These are phyloP conservation scores for Alternaria sp. DNA, from an alignment of 2,329 filamentous ascomycete species.

Conservation along the genomic window DNA sequence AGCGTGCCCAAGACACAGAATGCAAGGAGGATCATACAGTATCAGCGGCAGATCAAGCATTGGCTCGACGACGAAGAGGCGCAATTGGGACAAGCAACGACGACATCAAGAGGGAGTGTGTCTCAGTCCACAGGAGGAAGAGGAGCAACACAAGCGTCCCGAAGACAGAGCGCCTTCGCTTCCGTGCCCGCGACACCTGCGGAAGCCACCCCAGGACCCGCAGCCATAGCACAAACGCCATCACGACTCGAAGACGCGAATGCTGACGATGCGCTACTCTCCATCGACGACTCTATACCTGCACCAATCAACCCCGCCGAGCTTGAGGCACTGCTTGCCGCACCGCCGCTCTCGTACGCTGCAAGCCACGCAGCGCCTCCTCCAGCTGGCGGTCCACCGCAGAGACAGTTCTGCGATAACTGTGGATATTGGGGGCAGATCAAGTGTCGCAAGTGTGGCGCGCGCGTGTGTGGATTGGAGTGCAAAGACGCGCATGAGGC, in stretches of 20 bases:
- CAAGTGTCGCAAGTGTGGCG: constrained; percentile 79
- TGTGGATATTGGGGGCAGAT: constrained; percentile 85
- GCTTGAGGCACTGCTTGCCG: constrained; percentile 69
- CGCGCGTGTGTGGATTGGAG: constrained; percentile 77
- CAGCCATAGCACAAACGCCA: constrained; percentile 9
- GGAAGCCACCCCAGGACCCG: constrained; percentile 37
- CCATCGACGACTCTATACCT: constrained; percentile 63
- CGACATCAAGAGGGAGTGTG: constrained; percentile 19
- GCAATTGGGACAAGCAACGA: constrained; percentile 58
- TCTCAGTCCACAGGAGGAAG: constrained; percentile 21
- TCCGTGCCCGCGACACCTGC: constrained; percentile 38
- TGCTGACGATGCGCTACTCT: constrained; percentile 63
- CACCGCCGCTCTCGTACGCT: constrained; percentile 72
- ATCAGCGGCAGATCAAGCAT: constrained; percentile 84
- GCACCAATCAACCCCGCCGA: constrained; percentile 66
- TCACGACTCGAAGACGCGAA: constrained; percentile 24
- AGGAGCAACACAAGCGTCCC: constrained; percentile 25
- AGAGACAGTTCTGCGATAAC: constrained; percentile 75
- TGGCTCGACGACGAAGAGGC: constrained; percentile 83
- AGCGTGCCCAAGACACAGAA: constrained; percentile 61
- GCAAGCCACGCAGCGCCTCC: constrained; percentile 63
- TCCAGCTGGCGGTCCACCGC: constrained; percentile 56
- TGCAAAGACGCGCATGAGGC: constrained; percentile 77
- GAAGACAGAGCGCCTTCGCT: constrained; percentile 36
- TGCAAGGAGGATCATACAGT: constrained; percentile 79